Evolutionary conservation across 2,329 filamentous ascomycete genomes (phyloP), one percentile per base, ranked within the genome.

Genomic region (Thelonectria olida): DNA sequence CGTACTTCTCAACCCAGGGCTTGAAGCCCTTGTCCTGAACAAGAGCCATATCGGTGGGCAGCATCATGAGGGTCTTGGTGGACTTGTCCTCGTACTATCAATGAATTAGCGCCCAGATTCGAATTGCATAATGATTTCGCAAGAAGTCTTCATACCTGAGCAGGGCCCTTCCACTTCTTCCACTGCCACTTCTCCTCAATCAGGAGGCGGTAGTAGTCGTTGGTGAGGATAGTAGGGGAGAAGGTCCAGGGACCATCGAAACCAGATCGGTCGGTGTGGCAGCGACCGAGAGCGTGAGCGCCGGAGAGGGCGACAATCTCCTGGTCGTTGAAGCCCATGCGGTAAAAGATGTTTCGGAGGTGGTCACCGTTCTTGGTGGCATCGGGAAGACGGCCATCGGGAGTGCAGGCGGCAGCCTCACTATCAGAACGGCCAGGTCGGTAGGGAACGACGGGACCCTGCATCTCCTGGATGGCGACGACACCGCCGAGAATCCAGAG

Each of bases 321-420:
- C 74, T 92, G 92, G 81, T 99, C 95, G 79, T 96, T 91, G 86
- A 97, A 98, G 69, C 95, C 95, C 95, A 98, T 98, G 76, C 95
- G 93, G 79, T 89, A 88, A 81, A 98, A 99, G 83, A 98, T 95
- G 81, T 88, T 87, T 73, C 96, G 91, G 72, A 98, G 86, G 81
- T 98, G 95, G 75, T 89, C 87, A 64, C 89, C 83, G 63, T 87
- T 90, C 85, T 97, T 88, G 71, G 88, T 78, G 52, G 86, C 95
- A 76, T 99, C 93, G 66, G 94, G 85, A 27, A 88, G 85, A 78
- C 95, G 93, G 68, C 96, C 96, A 74, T 97, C 94, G 51, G 96
- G 96, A 25, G 96, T 97, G 87, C 94, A 97, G 78, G 89, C 92
- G 61, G 89, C 80, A 27, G 91, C 81, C 70, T 97, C 94, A 72